phyloP scores from a whole-genome alignment of 768 basidiomycete species.

The Amanita rubescens region DNA sequence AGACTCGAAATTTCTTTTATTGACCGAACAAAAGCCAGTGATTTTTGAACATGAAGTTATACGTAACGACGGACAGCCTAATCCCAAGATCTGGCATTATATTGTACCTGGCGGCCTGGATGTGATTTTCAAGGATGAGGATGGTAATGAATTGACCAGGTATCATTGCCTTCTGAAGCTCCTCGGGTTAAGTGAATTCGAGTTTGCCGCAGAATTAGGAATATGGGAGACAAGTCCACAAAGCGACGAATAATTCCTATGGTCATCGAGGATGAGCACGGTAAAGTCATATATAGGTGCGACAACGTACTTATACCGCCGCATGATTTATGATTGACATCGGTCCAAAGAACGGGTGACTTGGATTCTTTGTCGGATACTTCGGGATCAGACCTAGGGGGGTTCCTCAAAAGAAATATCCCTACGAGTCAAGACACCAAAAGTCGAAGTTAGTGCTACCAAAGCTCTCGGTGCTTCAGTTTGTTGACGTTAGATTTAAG shows the following conservation, averaged over 20 bases:
- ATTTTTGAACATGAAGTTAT: conserved; percentile 21
- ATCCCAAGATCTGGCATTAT: conserved; percentile 38
- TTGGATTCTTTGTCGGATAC: not conserved
- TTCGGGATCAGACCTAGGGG: not conserved
- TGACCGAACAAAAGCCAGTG: conserved; percentile 11
- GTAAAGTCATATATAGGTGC: conserved; percentile 52
- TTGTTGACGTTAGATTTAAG: not conserved
- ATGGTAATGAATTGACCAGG: conserved; percentile 60
- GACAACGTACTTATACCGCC: not conserved
- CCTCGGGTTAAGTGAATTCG: not conserved
- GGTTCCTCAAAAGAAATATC: conserved; percentile 3
- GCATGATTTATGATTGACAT: not conserved
- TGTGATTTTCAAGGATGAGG: conserved; percentile 61
- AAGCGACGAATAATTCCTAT: conserved; percentile 29
- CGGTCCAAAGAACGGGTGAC: conserved; percentile 5
- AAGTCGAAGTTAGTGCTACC: not conserved
- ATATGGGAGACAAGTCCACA: conserved; percentile 8
- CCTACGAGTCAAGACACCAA: conserved; percentile 4
- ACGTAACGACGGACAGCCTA: conserved; percentile 19
- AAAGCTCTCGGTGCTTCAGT: not conserved
- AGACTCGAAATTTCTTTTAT: not conserved
- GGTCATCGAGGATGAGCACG: conserved; percentile 53
- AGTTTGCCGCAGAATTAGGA: conserved; percentile 14
- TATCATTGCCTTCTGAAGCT: conserved; percentile 15
- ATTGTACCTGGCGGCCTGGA: conserved; percentile 59